Evolutionary conservation across 1,284 basidiomycete species (phyloP).

Genomic region (Sparassis latifolia): DNA sequence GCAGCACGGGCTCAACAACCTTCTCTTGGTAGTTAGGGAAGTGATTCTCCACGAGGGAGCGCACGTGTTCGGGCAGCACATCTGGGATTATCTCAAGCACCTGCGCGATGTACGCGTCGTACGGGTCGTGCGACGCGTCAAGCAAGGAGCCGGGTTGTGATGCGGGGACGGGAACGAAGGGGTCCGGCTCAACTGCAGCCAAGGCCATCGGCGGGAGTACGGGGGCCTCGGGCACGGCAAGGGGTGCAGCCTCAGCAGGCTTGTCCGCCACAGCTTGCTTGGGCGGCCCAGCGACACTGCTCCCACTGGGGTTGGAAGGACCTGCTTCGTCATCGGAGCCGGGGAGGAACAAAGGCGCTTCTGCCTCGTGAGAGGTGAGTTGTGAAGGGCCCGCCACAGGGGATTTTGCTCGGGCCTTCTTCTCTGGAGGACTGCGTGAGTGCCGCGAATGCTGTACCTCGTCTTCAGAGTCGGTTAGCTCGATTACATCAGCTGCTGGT

Average conservation of each 20-base stretch:
- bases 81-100: slow-evolving; percentile 66
- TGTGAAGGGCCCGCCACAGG: background rate
- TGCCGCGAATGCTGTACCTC: background rate
- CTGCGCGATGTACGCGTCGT: slow-evolving; percentile 31
- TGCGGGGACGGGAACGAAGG: background rate
- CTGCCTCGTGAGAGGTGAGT: background rate
- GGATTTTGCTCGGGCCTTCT: background rate
- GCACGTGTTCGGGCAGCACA: slow-evolving; percentile 47
- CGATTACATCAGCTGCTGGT: background rate
- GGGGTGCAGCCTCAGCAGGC: background rate
- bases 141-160: background rate
- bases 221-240: too few species aligned
- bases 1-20: slow-evolving; percentile 48
- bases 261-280: background rate
- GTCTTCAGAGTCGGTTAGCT: background rate
- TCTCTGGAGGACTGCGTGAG: background rate
- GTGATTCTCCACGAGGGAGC: slow-evolving; percentile 38
- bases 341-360: background rate
- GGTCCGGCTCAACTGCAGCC: background rate
- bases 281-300: background rate
- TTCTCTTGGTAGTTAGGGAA: slow-evolving; percentile 23
- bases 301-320: too few species aligned
- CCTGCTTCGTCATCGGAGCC: background rate
- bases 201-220: background rate
- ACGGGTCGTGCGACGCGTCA: background rate